Conservation (phyloP, 768 basidiomycete species). For the Boletus fagicola region DNA sequence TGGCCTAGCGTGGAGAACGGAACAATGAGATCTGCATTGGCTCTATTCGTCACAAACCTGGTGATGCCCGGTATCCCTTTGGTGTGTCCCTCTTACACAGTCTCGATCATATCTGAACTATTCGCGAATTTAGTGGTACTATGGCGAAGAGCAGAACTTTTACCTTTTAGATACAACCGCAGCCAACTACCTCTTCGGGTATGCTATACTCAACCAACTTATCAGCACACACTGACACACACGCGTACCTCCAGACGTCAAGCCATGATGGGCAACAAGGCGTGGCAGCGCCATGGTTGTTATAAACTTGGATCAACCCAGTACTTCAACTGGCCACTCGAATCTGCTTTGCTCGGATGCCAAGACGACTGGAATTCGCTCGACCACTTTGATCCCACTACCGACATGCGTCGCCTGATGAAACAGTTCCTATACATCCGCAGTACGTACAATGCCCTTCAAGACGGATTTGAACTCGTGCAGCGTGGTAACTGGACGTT, state of each 20-base stretch:
- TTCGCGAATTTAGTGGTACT: conserved; percentile 55
- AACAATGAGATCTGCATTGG: conserved; percentile 70
- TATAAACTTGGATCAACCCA: conserved; percentile 87
- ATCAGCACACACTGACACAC: conserved; percentile 1
- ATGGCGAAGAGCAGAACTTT: conserved; percentile 91
- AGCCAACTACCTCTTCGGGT: conserved; percentile 89
- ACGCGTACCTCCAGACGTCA: conserved; percentile 63
- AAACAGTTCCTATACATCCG: conserved; percentile 73
- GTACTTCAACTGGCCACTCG: conserved; percentile 92
- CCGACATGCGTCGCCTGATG: conserved; percentile 71
- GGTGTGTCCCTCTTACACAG: conserved; percentile 38
- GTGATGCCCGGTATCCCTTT: conserved; percentile 87
- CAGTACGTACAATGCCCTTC: conserved; percentile 63
- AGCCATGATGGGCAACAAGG: conserved; percentile 79
- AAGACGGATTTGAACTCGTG: conserved; percentile 85
- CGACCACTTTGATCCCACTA: conserved; percentile 92
- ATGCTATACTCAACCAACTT: conserved; percentile 23
- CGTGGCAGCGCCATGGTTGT: conserved; percentile 94
- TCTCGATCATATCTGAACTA: background rate
- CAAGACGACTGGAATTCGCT: conserved; percentile 89
- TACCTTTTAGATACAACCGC: conserved; percentile 88
- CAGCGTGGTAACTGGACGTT: conserved; percentile 86
- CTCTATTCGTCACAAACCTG: conserved; percentile 72
- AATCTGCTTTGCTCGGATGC: conserved; percentile 77
- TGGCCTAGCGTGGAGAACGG: conserved; percentile 90